These are phyloP conservation scores for Dictyostelium purpureum DNA, from an alignment of 78 protist genomes.

Conservation along the genomic window DNA sequence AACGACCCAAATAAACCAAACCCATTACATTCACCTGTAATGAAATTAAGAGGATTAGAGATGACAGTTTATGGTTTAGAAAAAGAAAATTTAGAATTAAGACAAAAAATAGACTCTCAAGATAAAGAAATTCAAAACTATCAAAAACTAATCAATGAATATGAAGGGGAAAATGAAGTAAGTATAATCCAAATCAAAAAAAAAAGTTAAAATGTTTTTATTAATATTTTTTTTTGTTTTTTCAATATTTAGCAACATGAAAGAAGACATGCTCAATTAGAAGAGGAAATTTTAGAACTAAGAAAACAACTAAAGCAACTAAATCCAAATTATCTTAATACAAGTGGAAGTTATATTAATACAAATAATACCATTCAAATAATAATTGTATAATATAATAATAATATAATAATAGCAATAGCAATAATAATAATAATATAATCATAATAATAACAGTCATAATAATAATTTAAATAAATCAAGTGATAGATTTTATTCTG, in stretches of 20 bases:
- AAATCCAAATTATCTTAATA: constrained; percentile 1
- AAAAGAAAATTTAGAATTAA: constrained; percentile 57
- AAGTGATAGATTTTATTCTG: constrained; percentile 16
- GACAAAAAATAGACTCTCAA: constrained; percentile 45
- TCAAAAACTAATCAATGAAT: constrained; percentile 15
- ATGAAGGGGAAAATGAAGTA: constrained; percentile 65
- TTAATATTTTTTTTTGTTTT: neutral
- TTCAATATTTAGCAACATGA: constrained; percentile 38
- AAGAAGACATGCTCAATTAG: constrained; percentile 67
- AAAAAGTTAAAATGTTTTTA: neutral
- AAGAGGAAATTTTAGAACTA: constrained; percentile 64
- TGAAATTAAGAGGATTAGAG: constrained; percentile 49
- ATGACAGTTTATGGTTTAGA: constrained; percentile 64
- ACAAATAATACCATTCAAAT: too few species aligned
- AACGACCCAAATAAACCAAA: constrained; percentile 13
- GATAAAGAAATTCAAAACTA: constrained; percentile 23
- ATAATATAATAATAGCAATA: neutral
- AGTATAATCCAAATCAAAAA: neutral
- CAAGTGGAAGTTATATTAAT: neutral
- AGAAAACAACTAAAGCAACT: constrained; percentile 52
- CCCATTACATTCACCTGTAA: constrained; percentile 67
- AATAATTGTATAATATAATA: too few species aligned
- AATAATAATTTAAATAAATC: neutral
- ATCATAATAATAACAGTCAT: neutral
- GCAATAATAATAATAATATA: neutral